Base-by-base conservation (phyloP, 2,329 filamentous ascomycete genomes). In the Penicillium brevicompactum region DNA sequence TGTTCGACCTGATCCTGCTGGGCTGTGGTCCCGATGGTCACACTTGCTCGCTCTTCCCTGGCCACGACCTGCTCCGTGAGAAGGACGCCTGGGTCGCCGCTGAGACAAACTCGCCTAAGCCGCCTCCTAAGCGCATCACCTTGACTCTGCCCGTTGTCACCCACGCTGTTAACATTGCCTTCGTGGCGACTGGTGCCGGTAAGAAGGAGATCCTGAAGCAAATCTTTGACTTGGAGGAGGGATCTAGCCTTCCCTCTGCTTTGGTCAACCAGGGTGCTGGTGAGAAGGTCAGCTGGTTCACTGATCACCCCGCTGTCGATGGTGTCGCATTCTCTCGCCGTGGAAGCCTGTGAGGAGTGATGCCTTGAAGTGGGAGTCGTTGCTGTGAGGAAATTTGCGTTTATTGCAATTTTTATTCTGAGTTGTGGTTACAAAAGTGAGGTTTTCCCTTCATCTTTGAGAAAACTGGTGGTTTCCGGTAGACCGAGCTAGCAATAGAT, bases 1-100 rank as follows among this genome's bases (percentile, higher is more conserved):
- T 96, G 70, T 99, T 97, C 74, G 94, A 99, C 74, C 84, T 99
- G 50, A 82, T 99, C 52, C 85, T 99, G 41, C 86, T 99, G 41
- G 94, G 94, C 67, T 96, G 91, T 73, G 94, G 94, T 0, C 93
- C 94, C 13, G 94, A 97, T 74, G 94, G 94, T 49, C 94, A 99
- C 79, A 97, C 94, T 32, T 97, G 94, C 86, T 94, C 89, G 67
- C 81, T 99, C 49, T 99, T 99, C 81, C 94, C 94, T 5, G 89
- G 88, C 52, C 93, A 97, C 72, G 84, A 88, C 55, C 83, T 97
- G 51, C 83, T 97, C 63, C 87, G 92, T 61, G 93, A 97, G 79
- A 85, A 85, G 34, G 88, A 87, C 67, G 91, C 93, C 51, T 99
- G 94, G 94, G 91, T 97, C 42, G 88, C 92, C 13, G 85, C 91